Base-by-base conservation (phyloP, 768 basidiomycete genomes). In the Kwoniella heveanensis region DNA sequence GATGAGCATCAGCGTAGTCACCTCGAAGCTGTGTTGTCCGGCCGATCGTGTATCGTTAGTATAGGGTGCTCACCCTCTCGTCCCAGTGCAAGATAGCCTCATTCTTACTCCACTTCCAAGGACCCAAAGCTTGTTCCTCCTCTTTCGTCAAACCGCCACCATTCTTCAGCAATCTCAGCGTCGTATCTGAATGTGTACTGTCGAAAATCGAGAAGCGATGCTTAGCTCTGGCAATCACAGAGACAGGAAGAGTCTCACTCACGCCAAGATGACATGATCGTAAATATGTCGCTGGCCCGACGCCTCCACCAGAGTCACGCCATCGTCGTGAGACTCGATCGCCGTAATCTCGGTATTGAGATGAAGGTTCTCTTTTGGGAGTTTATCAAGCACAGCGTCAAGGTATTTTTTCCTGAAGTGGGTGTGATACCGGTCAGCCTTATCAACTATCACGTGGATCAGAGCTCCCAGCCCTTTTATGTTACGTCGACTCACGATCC, bases 181-280 rank as follows among this genome's bases (percentile, higher is more conserved):
- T 84, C 0, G 85, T 84, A 70, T 90, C 87, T 0, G 88, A 88
- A 76, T 90, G 89, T 15, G 72, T 71, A 2, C 76, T 77, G 27
- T 29, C 25, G 6, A 37, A 17, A 50, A 44, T 1, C 32, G 30
- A 19, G 17, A 47, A n/a, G n/a, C n/a, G n/a, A n/a, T n/a, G n/a
- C n/a, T 47, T 47, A 19, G 24, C 21, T 12, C n/a, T n/a, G n/a
- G n/a, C n/a, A n/a, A n/a, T n/a, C n/a, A n/a, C n/a, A n/a, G n/a
- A n/a, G n/a, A n/a, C n/a, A n/a, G n/a, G n/a, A n/a, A n/a, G n/a
- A n/a, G n/a, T n/a, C n/a, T n/a, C 7, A 74, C 76, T 63, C 85
- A 88, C 1, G 89, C 88, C 29, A 91, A 74, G 47, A 90, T 87
- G 52, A 91, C 87, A 74, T 87, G 86, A 76, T 90, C 88, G 73